Base-by-base conservation (phyloP, 2,329 filamentous ascomycete species). In the Fusarium sp. region DNA sequence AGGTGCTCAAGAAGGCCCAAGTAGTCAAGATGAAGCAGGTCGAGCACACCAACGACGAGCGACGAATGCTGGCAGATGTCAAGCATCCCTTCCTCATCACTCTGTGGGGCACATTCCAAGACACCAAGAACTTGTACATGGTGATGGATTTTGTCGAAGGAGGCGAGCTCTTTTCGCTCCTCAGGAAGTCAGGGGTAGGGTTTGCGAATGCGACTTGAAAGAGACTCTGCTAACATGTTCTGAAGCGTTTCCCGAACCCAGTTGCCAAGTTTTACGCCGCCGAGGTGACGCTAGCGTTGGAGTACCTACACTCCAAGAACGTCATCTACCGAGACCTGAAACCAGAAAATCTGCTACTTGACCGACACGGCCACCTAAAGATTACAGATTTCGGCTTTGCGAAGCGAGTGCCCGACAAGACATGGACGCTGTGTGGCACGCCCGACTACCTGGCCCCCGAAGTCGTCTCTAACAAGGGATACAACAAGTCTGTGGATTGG, bases 21-120 rank as follows among this genome's bases (percentile, higher is more conserved):
- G 96, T 99, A 63, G 95, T 99, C 83, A 98, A 98, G 87, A 98
- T 99, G 96, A 99, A 99, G 90, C 96, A 99, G 84, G 95, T 99
- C 69, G 96, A 99, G 84, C 96, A 99, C 85, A 99, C 96, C 76
- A 99, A 99, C 80, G 96, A 99, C 84, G 96, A 99, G 86, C 90
- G 96, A 75, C 91, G 90, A 78, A 99, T 99, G 96, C 86, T 99
- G 79, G 94, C 94, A 81, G 93, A 97, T 82, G 96, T 98, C 82
- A 97, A 98, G 83, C 96, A 99, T 84, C 95, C 96, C 14, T 99
- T 99, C 85, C 87, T 99, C 73, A 96, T 99, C 81, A 99, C 96
- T 2, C 87, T 99, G 44, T 99, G 96, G 96, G 96, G 96, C 67
- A 99, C 96, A 11, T 99, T 98, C 83, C 96, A 98, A 82, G 96